Evolutionary conservation across 2,329 filamentous ascomycete species (phyloP).

Genomic region (Trichoderma pleuroti): DNA sequence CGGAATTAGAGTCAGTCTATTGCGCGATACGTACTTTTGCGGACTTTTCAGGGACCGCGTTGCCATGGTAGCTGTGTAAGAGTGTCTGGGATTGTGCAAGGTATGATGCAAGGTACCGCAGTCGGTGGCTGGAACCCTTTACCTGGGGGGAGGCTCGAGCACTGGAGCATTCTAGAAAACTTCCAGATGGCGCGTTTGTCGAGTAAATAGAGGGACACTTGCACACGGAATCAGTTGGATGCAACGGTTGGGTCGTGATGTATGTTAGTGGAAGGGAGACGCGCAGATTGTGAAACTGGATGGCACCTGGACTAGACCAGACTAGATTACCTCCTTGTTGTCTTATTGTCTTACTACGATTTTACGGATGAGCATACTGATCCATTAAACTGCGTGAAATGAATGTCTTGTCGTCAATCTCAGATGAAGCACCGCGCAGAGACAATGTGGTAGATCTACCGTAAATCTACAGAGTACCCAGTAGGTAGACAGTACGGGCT

Average conservation of each 20-base stretch:
- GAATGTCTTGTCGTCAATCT: not conserved
- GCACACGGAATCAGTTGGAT: not conserved
- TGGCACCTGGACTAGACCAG: not conserved
- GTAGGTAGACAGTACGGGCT: not conserved
- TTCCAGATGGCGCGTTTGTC: not conserved
- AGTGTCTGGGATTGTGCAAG: not conserved
- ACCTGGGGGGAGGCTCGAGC: not conserved
- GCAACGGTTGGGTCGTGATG: not conserved
- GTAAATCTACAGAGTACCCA: not conserved
- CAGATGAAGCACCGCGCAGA: not conserved
- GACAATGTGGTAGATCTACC: not conserved
- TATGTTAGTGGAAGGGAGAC: not conserved
- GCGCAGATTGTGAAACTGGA: not conserved
- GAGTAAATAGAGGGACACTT: not conserved
- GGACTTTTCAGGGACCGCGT: not conserved
- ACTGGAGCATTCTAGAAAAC: constrained; percentile 1
- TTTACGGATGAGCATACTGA: not conserved
- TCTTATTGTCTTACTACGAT: too few relatives aligned
- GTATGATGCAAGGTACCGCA: constrained; percentile 12
- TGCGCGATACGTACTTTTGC: not conserved
- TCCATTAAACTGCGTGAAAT: not conserved
- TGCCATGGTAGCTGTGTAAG: not conserved
- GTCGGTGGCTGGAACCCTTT: not conserved
- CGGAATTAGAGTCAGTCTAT: not conserved
- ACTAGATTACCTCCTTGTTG: not conserved